phyloP scores from a whole-genome alignment of 441 rosid species.

The Populus hybrid region DNA sequence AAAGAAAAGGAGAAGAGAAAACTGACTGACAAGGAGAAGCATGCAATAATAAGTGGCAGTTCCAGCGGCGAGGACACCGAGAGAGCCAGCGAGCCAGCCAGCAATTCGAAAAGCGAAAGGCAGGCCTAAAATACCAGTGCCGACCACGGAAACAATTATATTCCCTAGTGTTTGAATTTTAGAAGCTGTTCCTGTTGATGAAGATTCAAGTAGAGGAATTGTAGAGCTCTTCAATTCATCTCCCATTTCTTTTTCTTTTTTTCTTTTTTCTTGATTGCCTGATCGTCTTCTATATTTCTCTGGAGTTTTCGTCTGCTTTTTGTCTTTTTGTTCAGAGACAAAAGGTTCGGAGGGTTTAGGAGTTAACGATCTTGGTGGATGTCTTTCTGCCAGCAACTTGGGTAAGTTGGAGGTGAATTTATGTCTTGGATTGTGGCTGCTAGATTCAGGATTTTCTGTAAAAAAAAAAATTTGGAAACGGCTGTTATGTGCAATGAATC shows the following conservation, averaged over 20 bases:
- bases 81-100: slow-evolving; percentile 77
- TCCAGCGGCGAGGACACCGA: slow-evolving; percentile 59
- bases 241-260: slow-evolving; percentile 3
- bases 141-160: slow-evolving; percentile 79
- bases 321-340: background rate
- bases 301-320: background rate
- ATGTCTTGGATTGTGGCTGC: background rate
- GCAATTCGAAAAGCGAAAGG: slow-evolving; percentile 81
- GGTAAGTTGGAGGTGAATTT: background rate
- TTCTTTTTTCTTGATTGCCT: background rate
- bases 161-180: slow-evolving; percentile 70
- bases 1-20: background rate
- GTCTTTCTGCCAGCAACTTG: background rate
- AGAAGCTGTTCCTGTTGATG: slow-evolving; percentile 55
- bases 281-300: background rate
- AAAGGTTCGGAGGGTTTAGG: background rate
- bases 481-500: background rate
- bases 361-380: background rate
- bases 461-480: background rate
- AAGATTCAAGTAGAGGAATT: slow-evolving; percentile 29
- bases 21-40: slow-evolving; percentile 72
- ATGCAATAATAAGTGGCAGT: slow-evolving; percentile 75
- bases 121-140: slow-evolving; percentile 83
- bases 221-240: slow-evolving; percentile 8
- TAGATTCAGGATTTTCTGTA: background rate